These are phyloP conservation scores for Chalciporus piperatus DNA, from an alignment of 768 basidiomycete species.

Conservation along the genomic window DNA sequence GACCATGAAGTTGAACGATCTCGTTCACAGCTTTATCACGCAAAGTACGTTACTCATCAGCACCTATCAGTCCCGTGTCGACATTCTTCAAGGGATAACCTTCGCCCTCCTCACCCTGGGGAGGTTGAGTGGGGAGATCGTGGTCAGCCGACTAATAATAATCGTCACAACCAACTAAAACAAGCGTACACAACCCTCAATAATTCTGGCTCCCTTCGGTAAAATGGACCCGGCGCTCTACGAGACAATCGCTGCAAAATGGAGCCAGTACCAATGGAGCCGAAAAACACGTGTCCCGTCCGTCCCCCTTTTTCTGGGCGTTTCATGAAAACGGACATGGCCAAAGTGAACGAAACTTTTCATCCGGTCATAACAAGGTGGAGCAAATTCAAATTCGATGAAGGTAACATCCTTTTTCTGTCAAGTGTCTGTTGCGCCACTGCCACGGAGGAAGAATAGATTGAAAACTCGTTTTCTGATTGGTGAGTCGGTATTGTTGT, in stretches of 20 bases:
- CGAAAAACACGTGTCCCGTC: constrained; percentile 10
- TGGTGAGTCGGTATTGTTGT: too few relatives aligned
- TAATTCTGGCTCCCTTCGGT: constrained; percentile 16
- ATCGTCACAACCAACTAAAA: constrained; percentile 3
- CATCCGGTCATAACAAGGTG: constrained; percentile 17
- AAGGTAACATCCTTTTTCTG: constrained; percentile 1
- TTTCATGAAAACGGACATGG: background rate
- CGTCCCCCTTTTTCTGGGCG: background rate
- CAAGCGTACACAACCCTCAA: constrained; percentile 2
- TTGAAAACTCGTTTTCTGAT: too few relatives aligned
- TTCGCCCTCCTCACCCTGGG: constrained; percentile 13
- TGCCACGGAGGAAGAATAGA: background rate
- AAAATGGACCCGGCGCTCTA: constrained; percentile 9
- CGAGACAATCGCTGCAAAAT: background rate
- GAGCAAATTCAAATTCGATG: constrained; percentile 23
- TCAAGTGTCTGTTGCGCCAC: background rate
- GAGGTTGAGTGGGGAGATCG: background rate
- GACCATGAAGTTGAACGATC: too few relatives aligned
- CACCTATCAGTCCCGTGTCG: constrained; percentile 1
- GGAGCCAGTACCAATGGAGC: constrained; percentile 9
- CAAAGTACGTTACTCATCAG: constrained; percentile 13
- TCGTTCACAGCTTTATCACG: constrained; percentile 1
- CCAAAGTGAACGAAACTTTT: background rate
- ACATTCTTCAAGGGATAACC: constrained; percentile 6
- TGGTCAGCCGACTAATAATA: constrained; percentile 3